phyloP scores from a whole-genome alignment of 805 yeast species.

The Lipomyces anomalus region DNA sequence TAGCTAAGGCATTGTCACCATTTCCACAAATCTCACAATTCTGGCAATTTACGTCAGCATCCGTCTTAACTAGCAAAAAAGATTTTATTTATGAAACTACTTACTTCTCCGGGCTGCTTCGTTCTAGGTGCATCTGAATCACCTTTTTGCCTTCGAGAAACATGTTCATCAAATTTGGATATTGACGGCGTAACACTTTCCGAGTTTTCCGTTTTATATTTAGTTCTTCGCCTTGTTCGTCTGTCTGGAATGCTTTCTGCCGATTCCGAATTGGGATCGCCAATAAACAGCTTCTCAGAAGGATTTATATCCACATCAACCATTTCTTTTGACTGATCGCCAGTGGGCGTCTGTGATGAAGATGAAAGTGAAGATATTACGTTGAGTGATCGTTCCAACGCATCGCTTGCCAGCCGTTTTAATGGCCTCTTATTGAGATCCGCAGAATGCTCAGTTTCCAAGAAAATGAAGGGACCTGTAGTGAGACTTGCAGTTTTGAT shows the following conservation, averaged over 20 bases:
- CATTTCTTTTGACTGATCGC: too few species aligned
- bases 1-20: slow-evolving; percentile 17
- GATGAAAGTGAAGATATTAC: background rate
- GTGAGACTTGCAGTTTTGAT: background rate
- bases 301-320: background rate
- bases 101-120: slow-evolving; percentile 16
- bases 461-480: background rate
- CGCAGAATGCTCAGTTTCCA: too few species aligned
- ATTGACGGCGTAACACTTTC: background rate
- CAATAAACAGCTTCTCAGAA: background rate
- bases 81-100: background rate
- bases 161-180: background rate
- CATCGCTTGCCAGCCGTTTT: background rate
- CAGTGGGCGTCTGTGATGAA: too few species aligned
- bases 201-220: too few species aligned
- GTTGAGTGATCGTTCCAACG: background rate
- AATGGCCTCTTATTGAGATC: too few species aligned
- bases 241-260: background rate
- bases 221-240: background rate
- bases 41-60: slow-evolving; percentile 5
- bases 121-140: background rate
- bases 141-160: background rate
- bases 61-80: too few species aligned
- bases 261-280: background rate
- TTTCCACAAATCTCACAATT: slow-evolving; percentile 30